These are phyloP conservation scores for Hirsutella rhossiliensis DNA, from an alignment of 2,329 filamentous ascomycete species.

Conservation along the genomic window DNA sequence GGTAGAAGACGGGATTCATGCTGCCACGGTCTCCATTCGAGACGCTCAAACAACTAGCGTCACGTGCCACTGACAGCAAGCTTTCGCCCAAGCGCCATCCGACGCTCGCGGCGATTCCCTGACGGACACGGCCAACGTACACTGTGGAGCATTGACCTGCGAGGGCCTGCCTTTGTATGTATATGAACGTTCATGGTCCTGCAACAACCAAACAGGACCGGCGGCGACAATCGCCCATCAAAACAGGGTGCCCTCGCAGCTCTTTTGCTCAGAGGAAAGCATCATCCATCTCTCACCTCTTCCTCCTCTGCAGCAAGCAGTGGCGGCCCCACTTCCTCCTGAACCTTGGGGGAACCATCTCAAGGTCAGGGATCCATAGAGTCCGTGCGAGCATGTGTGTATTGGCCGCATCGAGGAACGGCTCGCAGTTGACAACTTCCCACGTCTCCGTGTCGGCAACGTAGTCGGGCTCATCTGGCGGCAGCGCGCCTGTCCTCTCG, in stretches of 20 bases:
- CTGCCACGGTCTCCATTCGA: neutral
- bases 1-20: neutral
- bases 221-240: no score
- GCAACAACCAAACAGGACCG: no score
- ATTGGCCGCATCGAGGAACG: conserved; percentile 67
- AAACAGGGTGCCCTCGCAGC: no score
- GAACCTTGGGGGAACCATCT: conserved; percentile 55
- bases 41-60: neutral
- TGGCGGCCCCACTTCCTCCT: conserved; percentile 77
- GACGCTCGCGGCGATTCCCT: neutral
- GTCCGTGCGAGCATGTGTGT: conserved; percentile 66
- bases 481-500: conserved; percentile 31
- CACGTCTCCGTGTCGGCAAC: conserved; percentile 61
- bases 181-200: no score
- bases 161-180: no score
- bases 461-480: conserved; percentile 70
- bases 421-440: conserved; percentile 63
- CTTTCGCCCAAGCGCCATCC: neutral
- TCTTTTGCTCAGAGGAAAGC: neutral
- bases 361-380: conserved; percentile 67
- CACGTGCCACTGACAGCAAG: neutral
- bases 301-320: conserved; percentile 53
- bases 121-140: neutral
- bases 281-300: neutral
- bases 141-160: no score